Base-by-base conservation (phyloP, 2,329 filamentous ascomycete species). In the Aspergillus brunneoviolaceus region DNA sequence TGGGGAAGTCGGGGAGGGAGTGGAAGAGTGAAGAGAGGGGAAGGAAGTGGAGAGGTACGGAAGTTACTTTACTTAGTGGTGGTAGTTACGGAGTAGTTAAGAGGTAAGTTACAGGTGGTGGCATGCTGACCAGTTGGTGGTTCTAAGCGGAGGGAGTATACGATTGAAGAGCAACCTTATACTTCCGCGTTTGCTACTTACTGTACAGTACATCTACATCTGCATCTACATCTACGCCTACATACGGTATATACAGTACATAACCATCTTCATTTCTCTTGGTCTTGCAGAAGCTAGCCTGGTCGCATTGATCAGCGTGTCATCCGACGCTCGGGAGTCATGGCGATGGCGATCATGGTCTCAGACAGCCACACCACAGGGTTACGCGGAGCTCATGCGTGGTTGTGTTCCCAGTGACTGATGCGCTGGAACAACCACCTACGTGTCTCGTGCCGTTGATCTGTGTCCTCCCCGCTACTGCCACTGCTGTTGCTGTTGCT, bases 391-490 rank as follows among this genome's bases (percentile, higher is more conserved):
- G 58, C 59, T 59, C 53, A 55, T 61, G 58, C 65, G 60, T 60
- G 59, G 52, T 51, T 59, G 51, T 64, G 58, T 59, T 49, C 42
- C 50, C 55, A 42, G 56, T 42, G 53, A 52, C 56, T 57, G 57
- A 62, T 59, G 61, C 55, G 59, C 54, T 60, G 58, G 56, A 58
- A 48, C 58, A 50, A 58, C 58, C 49, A 58, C 49, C 61, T 62
- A 66, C 63, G 60, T 65, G 61, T 64, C 57, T 58, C 35, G 58
- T 45, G 39, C 42, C 47, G 52, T 47, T 29, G 19, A 39, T 25
- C 52, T 45, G 39, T 45, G 39, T 29, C 52, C 39, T 6, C 39
- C 33, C 51, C 52, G 25, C 52, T 42, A 27, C 39, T 42, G 25
- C 27, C 5, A 12, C 49, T 19, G 16, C 35, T 42, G 31, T 29